phyloP scores from a whole-genome alignment of 306 rosid species.

The Quercus gilva region DNA sequence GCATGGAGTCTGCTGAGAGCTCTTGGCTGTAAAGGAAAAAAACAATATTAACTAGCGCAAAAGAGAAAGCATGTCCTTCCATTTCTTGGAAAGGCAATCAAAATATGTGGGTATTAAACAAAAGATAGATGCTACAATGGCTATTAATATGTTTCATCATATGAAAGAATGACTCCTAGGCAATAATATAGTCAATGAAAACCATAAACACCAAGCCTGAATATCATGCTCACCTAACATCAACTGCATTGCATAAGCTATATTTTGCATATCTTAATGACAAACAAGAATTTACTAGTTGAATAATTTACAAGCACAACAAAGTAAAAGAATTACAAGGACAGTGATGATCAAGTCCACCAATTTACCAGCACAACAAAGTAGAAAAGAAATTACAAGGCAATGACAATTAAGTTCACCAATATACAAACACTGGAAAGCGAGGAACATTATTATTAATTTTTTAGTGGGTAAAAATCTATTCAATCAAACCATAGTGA shows the following conservation, averaged over 20 bases:
- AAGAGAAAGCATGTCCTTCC: background rate
- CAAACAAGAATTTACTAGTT: background rate
- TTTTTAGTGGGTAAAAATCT: too few relatives aligned
- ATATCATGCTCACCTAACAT: background rate
- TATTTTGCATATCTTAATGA: background rate
- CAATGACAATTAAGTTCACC: too few relatives aligned
- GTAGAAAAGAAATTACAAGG: background rate
- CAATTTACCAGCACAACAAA: background rate
- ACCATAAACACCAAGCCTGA: background rate
- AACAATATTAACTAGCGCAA: background rate
- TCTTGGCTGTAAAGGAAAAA: background rate
- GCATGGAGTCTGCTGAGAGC: background rate
- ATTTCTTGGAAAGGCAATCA: background rate
- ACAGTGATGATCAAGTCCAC: background rate
- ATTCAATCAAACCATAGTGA: too few relatives aligned
- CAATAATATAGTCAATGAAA: background rate
- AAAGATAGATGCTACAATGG: background rate
- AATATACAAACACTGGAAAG: too few relatives aligned
- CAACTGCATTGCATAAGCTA: background rate
- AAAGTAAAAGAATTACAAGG: background rate
- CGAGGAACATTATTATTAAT: too few relatives aligned
- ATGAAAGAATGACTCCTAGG: too few relatives aligned
- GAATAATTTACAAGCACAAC: background rate
- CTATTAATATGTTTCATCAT: background rate
- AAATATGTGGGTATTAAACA: background rate